Conservation (phyloP, 192 early-diverging fungal genomes). For the Backusella tarrabulga region DNA sequence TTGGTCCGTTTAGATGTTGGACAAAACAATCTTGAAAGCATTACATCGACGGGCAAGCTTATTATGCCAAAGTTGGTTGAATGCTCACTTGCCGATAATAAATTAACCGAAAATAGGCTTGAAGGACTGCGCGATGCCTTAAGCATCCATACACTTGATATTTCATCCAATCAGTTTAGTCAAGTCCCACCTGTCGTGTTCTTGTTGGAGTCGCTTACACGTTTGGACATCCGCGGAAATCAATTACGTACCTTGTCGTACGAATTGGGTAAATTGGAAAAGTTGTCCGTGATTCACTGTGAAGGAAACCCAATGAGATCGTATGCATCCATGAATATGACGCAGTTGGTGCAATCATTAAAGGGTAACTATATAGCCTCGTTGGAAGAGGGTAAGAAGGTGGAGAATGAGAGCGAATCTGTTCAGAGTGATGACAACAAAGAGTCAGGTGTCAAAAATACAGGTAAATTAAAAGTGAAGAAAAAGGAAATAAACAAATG, state of each 20-base stretch:
- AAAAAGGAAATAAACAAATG: background rate
- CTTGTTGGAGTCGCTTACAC: conserved; percentile 32
- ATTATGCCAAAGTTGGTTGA: conserved; percentile 47
- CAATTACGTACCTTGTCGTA: conserved; percentile 39
- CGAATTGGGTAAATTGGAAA: conserved; percentile 42
- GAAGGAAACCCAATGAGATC: conserved; percentile 51
- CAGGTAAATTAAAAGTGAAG: background rate
- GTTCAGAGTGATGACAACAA: background rate
- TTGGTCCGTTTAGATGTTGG: conserved; percentile 20
- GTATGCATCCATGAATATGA: conserved; percentile 37
- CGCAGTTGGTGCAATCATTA: conserved; percentile 43
- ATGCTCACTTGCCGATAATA: conserved; percentile 39
- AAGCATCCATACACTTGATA: conserved; percentile 41
- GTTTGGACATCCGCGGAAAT: conserved; percentile 53
- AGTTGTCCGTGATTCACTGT: conserved; percentile 46
- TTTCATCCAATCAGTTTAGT: conserved; percentile 42
- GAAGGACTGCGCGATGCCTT: conserved; percentile 29
- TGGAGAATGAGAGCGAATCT: background rate
- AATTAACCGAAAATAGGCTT: conserved; percentile 29
- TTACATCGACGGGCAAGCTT: conserved; percentile 9
- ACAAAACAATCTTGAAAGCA: conserved; percentile 35
- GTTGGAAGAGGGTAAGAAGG: background rate
- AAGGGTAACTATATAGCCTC: background rate
- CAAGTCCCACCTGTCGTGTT: conserved; percentile 42
- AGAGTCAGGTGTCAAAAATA: background rate